A percentile compares a stretch with the other conserved stretches of the same genome.
Conservation (phyloP, 2,329 filamentous ascomycete genomes). For the Colletotrichum cuscutae region DNA sequence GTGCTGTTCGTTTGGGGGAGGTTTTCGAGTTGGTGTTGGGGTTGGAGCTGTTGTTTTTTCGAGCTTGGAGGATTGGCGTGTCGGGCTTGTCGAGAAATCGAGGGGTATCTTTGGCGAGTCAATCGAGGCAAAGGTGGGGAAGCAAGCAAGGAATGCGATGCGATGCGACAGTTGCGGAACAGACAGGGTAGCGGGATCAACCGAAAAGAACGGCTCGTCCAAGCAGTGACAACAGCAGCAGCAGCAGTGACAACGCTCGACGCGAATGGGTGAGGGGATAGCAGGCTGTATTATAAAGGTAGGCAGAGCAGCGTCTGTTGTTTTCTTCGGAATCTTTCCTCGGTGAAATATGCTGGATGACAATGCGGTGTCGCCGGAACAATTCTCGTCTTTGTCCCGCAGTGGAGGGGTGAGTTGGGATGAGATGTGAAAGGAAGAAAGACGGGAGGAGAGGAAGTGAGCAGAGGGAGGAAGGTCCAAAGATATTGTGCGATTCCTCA, state of each 20-base stretch:
- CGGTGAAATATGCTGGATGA: constrained; percentile 1
- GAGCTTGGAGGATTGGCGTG: constrained; percentile 5
- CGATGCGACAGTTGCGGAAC: constrained; percentile 35
- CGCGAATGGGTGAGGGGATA: neutral
- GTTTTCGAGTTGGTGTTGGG: constrained; percentile 10
- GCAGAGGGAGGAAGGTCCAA: neutral
- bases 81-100: constrained; percentile 24
- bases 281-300: constrained; percentile 14
- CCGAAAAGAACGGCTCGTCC: constrained; percentile 15
- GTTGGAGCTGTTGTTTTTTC: constrained; percentile 7
- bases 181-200: constrained; percentile 30
- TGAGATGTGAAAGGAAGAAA: neutral
- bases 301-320: neutral
- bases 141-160: constrained; percentile 34
- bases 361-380: constrained; percentile 5
- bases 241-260: neutral
- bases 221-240: neutral
- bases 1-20: neutral
- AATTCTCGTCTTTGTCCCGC: constrained; percentile 25
- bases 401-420: neutral
- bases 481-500: constrained; percentile 9
- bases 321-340: neutral
- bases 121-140: constrained; percentile 35
- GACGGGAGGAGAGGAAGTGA: neutral
- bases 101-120: constrained; percentile 34